A percentile compares a stretch with the other conserved stretches of the same genome.
These are phyloP conservation scores for Lablab purpureus DNA, from an alignment of 306 rosid genomes.

Conservation along the genomic window DNA sequence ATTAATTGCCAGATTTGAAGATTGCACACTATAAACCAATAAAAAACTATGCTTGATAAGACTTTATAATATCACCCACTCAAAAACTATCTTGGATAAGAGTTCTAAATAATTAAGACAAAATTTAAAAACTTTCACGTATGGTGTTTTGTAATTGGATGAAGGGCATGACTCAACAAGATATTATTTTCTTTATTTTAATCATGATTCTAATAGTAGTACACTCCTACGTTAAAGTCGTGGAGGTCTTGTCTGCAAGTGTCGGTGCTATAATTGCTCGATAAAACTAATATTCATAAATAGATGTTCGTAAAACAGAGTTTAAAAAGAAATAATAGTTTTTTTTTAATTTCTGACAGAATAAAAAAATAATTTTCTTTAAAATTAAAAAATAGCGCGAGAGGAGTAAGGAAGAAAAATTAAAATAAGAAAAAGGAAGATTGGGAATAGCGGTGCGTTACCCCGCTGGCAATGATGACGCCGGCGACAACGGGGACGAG, in stretches of 20 bases:
- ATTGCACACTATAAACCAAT: not conserved
- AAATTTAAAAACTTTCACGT: too few relatives aligned
- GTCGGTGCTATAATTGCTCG: not conserved
- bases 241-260: not conserved
- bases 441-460: slow-evolving; percentile 29
- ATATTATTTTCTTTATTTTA: too few relatives aligned
- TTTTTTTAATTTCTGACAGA: too few relatives aligned
- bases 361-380: not conserved
- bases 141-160: too few relatives aligned
- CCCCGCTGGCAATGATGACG: slow-evolving; percentile 98
- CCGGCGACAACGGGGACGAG: slow-evolving; percentile 96
- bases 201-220: too few relatives aligned
- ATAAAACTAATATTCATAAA: not conserved
- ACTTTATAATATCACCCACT: not conserved
- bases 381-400: not conserved
- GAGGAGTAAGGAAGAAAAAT: not conserved
- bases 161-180: too few relatives aligned
- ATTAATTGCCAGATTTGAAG: not conserved
- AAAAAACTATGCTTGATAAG: not conserved
- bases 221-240: not conserved
- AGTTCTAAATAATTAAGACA: too few relatives aligned
- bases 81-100: too few relatives aligned
- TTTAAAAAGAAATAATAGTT: not conserved
- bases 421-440: not conserved
- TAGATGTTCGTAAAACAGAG: not conserved